A percentile compares a stretch with the other conserved stretches of the same genome.
These are phyloP conservation scores for Yamadazyma sp. DNA, from an alignment of 805 yeast species.

Conservation along the genomic window DNA sequence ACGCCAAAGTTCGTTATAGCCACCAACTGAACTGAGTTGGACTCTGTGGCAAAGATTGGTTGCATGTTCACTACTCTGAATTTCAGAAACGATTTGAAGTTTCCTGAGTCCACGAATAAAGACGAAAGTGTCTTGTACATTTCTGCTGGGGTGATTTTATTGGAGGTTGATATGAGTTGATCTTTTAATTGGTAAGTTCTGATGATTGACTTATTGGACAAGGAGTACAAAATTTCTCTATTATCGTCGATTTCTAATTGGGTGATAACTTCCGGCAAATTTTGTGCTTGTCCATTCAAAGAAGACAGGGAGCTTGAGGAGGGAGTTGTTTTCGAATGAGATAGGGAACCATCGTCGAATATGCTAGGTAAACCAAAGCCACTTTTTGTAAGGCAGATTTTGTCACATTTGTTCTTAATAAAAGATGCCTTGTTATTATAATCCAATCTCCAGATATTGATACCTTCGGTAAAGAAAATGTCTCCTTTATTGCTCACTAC, in stretches of 20 bases:
- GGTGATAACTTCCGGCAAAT: conserved; percentile 54
- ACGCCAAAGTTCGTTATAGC: conserved; percentile 85
- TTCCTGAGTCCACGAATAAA: conserved; percentile 56
- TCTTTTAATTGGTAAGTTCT: conserved; percentile 66
- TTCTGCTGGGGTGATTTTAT: conserved; percentile 44
- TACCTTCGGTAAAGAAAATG: conserved; percentile 77
- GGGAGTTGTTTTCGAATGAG: conserved; percentile 1
- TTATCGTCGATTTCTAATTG: conserved; percentile 75
- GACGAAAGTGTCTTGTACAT: conserved; percentile 49
- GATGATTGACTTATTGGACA: conserved; percentile 79
- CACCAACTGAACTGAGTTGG: conserved; percentile 66
- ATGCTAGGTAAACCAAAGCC: conserved; percentile 41
- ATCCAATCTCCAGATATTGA: conserved; percentile 81
- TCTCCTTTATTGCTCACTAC: conserved; percentile 62
- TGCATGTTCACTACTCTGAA: conserved; percentile 63
- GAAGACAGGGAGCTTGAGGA: conserved; percentile 2
- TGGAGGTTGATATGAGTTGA: conserved; percentile 30
- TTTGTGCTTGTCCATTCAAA: conserved; percentile 11
- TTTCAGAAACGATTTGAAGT: conserved; percentile 46
- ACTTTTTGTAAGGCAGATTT: conserved; percentile 76
- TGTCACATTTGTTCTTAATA: conserved; percentile 80
- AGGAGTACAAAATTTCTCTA: conserved; percentile 73
- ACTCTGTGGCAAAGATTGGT: conserved; percentile 62
- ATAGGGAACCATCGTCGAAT: conserved; percentile 18
- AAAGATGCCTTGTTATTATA: conserved; percentile 84